Conservation (phyloP, 441 rosid genomes). For the Erysimum cheiri region DNA sequence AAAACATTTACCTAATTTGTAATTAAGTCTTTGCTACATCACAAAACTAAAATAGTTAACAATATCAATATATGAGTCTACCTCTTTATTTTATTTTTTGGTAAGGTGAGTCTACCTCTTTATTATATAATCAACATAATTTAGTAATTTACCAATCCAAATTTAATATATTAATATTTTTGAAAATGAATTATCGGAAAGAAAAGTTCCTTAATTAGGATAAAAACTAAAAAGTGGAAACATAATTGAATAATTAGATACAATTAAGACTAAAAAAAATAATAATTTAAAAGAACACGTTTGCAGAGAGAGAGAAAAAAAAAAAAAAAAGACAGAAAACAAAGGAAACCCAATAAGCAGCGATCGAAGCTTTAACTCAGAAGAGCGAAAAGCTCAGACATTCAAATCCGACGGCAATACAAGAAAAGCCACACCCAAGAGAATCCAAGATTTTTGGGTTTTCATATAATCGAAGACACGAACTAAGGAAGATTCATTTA, state of each 20-base stretch:
- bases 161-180: not conserved
- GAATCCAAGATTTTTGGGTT: slow-evolving; percentile 33
- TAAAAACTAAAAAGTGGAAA: not conserved
- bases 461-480: slow-evolving; percentile 26
- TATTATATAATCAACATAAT: not conserved
- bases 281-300: slow-evolving; percentile 14
- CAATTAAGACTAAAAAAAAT: slow-evolving; percentile 2
- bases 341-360: slow-evolving; percentile 48
- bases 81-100: no score
- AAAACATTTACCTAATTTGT: no score
- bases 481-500: slow-evolving; percentile 28
- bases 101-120: no score
- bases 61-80: no score
- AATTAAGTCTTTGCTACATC: no score
- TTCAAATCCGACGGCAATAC: slow-evolving; percentile 42
- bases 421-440: not conserved
- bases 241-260: not conserved
- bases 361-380: slow-evolving; percentile 64
- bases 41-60: no score
- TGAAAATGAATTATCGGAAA: not conserved
- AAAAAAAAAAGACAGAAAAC: slow-evolving; percentile 12
- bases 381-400: slow-evolving; percentile 47
- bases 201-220: not conserved
- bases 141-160: not conserved
- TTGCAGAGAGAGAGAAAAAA: slow-evolving; percentile 39